Conservation (phyloP, 805 yeast species). For the Lipomyces yamanashiensis region DNA sequence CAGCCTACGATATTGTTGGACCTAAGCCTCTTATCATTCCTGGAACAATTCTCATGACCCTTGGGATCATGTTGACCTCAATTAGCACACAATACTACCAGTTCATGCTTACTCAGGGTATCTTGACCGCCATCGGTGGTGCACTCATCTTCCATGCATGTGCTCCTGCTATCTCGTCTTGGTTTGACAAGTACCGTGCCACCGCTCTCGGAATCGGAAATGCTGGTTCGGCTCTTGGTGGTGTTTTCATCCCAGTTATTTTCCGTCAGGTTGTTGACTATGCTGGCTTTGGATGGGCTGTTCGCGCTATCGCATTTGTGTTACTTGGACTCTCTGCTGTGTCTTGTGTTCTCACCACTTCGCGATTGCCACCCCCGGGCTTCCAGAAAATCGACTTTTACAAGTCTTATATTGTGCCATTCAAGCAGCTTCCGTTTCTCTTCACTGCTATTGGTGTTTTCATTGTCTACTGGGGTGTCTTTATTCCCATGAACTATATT, state of each 20-base stretch:
- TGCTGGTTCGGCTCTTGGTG: conserved; percentile 59
- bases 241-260: conserved; percentile 55
- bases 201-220: conserved; percentile 54
- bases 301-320: conserved; percentile 55
- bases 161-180: conserved; percentile 53
- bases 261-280: conserved; percentile 48
- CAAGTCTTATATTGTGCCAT: conserved; percentile 34
- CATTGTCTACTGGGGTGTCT: conserved; percentile 43
- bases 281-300: conserved; percentile 62
- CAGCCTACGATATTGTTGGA: conserved; percentile 33
- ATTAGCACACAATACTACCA: conserved; percentile 54
- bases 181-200: conserved; percentile 52
- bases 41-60: conserved; percentile 38
- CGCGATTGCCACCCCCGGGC: conserved; percentile 38
- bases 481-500: conserved; percentile 43
- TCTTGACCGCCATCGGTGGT: conserved; percentile 54
- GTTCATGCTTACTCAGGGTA: conserved; percentile 57
- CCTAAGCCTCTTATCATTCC: conserved; percentile 28
- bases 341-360: conserved; percentile 38
- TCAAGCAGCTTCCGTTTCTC: conserved; percentile 39
- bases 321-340: conserved; percentile 43
- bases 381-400: conserved; percentile 16
- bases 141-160: conserved; percentile 52
- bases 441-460: conserved; percentile 39
- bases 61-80: conserved; percentile 45